Conservation (phyloP, 495 filamentous ascomycete genomes). For the Penicillium parvum region DNA sequence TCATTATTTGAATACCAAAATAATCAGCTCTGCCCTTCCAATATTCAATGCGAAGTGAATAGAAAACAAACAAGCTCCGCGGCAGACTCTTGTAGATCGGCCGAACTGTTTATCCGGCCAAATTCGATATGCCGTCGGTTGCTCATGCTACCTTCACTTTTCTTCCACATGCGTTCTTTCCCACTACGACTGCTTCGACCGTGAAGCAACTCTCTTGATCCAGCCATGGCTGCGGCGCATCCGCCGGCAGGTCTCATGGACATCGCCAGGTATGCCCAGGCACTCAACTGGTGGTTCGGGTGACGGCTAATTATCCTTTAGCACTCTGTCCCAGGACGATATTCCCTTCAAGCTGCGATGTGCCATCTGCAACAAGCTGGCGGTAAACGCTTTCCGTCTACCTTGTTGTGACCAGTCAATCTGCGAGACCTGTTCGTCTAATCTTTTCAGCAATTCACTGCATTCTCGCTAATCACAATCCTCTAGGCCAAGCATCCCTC, state of each 20-base stretch:
- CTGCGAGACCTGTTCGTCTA: slow-evolving; percentile 76
- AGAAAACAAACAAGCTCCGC: too few relatives aligned
- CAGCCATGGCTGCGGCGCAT: slow-evolving; percentile 37
- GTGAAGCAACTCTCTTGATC: neutral
- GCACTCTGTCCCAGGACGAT: slow-evolving; percentile 75
- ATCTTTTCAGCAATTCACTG: neutral
- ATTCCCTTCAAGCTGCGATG: slow-evolving; percentile 94
- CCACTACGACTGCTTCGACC: neutral
- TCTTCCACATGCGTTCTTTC: neutral
- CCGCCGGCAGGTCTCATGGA: slow-evolving; percentile 44
- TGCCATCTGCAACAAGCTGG: slow-evolving; percentile 85
- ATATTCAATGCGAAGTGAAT: neutral
- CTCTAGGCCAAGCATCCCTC: slow-evolving; percentile 68
- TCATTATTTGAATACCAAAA: too few relatives aligned
- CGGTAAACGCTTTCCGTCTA: slow-evolving; percentile 83
- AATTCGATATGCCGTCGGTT: slow-evolving; percentile 13
- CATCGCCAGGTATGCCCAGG: slow-evolving; percentile 36
- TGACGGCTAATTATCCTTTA: slow-evolving; percentile 24
- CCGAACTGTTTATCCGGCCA: slow-evolving; percentile 18
- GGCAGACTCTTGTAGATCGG: slow-evolving; percentile 10
- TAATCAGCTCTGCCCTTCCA: too few relatives aligned
- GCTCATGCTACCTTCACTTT: neutral
- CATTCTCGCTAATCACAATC: slow-evolving; percentile 18
- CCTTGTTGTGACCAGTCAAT: slow-evolving; percentile 96
- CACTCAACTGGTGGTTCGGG: neutral